These are phyloP conservation scores for Pisolithus albus DNA, from an alignment of 768 basidiomycete species.

Conservation along the genomic window DNA sequence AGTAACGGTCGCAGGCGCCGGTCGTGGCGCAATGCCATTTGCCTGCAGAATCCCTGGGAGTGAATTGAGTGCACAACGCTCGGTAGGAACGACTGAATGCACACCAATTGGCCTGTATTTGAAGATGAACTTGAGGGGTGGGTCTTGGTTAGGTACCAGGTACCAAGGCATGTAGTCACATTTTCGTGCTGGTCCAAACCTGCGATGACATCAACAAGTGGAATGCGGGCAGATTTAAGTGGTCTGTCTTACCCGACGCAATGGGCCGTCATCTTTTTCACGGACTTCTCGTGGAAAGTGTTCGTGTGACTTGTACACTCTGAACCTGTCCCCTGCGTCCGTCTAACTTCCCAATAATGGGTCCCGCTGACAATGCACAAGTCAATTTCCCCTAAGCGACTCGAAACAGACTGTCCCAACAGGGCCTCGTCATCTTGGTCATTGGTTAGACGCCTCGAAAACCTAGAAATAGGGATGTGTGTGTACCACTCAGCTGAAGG, in stretches of 20 bases:
- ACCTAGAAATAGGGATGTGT: background rate
- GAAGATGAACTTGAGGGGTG: slow-evolving; percentile 13
- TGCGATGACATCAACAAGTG: background rate
- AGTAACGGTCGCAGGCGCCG: background rate
- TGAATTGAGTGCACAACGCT: background rate
- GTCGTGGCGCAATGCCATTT: slow-evolving; percentile 12
- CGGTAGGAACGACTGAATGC: background rate
- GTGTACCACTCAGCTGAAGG: slow-evolving; percentile 13
- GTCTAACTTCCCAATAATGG: no score
- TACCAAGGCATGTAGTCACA: rapidly evolving
- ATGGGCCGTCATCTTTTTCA: slow-evolving; percentile 18
- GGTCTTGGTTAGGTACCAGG: slow-evolving; percentile 4
- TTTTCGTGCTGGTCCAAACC: slow-evolving; percentile 7
- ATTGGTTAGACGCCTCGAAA: background rate
- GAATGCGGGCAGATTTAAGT: background rate
- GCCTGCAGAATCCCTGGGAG: slow-evolving; percentile 14
- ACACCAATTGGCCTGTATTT: slow-evolving; percentile 13
- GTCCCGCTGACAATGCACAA: slow-evolving; percentile 5
- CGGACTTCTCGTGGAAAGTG: slow-evolving; percentile 12
- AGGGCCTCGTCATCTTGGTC: slow-evolving; percentile 16
- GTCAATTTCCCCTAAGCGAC: slow-evolving; percentile 12
- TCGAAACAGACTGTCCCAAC: slow-evolving; percentile 3
- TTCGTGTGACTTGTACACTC: background rate
- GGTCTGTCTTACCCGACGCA: slow-evolving; percentile 10
- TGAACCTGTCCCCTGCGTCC: rapidly evolving